These are phyloP conservation scores for Mucor sp. DNA, from an alignment of 371 early-diverging fungal genomes.

Conservation along the genomic window DNA sequence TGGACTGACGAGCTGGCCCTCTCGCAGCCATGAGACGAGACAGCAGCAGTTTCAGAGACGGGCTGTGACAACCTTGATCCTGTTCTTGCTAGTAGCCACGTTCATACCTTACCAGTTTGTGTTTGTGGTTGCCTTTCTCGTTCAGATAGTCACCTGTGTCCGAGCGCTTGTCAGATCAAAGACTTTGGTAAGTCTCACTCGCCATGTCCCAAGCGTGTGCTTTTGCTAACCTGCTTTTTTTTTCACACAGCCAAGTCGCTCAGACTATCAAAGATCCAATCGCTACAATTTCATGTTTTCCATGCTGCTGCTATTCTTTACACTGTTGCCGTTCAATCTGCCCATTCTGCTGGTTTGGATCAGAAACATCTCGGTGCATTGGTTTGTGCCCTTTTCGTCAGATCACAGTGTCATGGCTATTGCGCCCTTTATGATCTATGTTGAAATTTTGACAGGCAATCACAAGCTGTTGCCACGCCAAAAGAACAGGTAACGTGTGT, in stretches of 20 bases:
- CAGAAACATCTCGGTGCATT: conserved; percentile 62
- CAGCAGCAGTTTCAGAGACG: conserved; percentile 53
- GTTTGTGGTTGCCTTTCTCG: conserved; percentile 75
- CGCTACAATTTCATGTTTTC: conserved; percentile 65
- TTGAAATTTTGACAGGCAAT: conserved; percentile 49
- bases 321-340: conserved; percentile 59
- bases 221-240: background rate
- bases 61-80: conserved; percentile 54
- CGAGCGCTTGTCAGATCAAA: conserved; percentile 52
- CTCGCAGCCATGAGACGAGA: conserved; percentile 31
- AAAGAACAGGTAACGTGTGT: conserved; percentile 54
- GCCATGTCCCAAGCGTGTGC: background rate
- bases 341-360: conserved; percentile 68
- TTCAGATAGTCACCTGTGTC: conserved; percentile 69
- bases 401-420: conserved; percentile 63
- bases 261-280: conserved; percentile 37
- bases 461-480: conserved; percentile 47
- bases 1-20: conserved; percentile 11
- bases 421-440: conserved; percentile 60
- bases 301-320: conserved; percentile 57
- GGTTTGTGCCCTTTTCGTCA: conserved; percentile 63
- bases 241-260: conserved; percentile 10
- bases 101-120: conserved; percentile 85
- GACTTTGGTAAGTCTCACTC: conserved; percentile 34
- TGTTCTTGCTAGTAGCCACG: conserved; percentile 71